A percentile compares a stretch with the other conserved stretches of the same genome.
These are phyloP conservation scores for Pestalotiopsis sp. DNA, from an alignment of 2,329 filamentous ascomycete species.

Conservation along the genomic window DNA sequence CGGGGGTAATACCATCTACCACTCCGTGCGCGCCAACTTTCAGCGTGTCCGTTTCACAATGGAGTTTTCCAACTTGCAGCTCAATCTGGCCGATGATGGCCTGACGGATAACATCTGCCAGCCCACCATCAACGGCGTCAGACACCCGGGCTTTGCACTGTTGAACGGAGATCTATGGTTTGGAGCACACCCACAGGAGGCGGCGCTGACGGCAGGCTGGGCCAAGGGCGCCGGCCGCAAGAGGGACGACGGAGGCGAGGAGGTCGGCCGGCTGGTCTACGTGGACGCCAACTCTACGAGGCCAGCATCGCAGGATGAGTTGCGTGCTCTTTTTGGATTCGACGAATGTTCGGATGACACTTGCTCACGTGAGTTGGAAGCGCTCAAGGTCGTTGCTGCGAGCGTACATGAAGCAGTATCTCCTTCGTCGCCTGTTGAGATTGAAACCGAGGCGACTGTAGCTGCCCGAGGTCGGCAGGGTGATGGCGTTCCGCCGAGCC, in stretches of 20 bases:
- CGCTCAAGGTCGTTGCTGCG: not conserved
- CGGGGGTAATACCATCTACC: not conserved
- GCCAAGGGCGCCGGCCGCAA: no score
- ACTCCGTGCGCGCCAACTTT: not conserved
- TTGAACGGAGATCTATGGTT: constrained; percentile 13
- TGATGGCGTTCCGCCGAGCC: not conserved
- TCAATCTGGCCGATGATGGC: constrained; percentile 10
- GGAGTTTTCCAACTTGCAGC: not conserved
- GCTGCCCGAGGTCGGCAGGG: not conserved
- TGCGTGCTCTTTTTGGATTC: constrained; percentile 6
- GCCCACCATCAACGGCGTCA: not conserved
- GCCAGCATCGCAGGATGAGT: not conserved
- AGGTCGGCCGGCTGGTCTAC: not conserved
- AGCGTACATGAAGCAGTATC: not conserved
- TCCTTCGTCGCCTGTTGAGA: not conserved
- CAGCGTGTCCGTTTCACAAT: not conserved
- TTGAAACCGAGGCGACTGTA: not conserved
- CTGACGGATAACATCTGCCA: constrained; percentile 6
- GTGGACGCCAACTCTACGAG: not conserved
- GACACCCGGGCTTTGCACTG: constrained; percentile 8
- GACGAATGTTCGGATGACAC: not conserved
- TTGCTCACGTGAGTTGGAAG: constrained; percentile 4
- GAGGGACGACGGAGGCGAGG: not conserved
- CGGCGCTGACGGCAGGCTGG: not conserved
- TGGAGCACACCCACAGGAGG: not conserved